Base-by-base conservation (phyloP, 495 filamentous ascomycete species). In the Penicillium salamii region DNA sequence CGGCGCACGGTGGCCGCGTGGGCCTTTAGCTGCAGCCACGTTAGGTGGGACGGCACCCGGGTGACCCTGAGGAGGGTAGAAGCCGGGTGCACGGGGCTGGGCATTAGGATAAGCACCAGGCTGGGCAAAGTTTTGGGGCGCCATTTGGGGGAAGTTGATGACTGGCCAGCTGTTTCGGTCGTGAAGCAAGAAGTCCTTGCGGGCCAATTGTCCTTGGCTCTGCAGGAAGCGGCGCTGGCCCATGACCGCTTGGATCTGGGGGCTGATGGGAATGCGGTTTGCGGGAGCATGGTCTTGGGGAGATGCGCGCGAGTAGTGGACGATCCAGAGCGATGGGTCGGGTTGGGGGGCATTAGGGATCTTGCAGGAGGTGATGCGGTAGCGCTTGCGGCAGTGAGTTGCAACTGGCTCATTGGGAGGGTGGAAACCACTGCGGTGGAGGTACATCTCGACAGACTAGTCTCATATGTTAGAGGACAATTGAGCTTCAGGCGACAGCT, bases 111-210 rank as follows among this genome's bases (percentile, higher is more conserved):
- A 74, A 6, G 62, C 28, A 3, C 53, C 56, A 5, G 66, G 58
- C 43, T 68, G 70, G 5, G 50, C 50, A 18, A 70, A 74, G 32
- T 61, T 65, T 48, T 72, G 73, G 11, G 69, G 68, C 11, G 63
- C 58, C 60, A 69, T 67, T 34, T 73, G 71, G 2, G 90, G 89
- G 46, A 90, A 81, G 33, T 81, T 80, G 46, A 97, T 87, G 12
- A 82, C 79, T 5, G 93, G 92, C 92, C 92, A 98, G 66, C 87
- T 93, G 40, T 78, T 76, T 6, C 89, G 81, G 66, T 98, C 93
- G 33, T 85, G 80, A 18, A 98, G 79, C 80, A 96, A 91, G 62
- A 98, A 98, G 55, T 96, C 91, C 57, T 95, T 96, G 49, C 88
- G 86, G 34, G 83, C 78, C 26, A 97, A 81, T 59, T 89, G 88